phyloP scores from a whole-genome alignment of 768 basidiomycete genomes.

The Tricholomella constricta region DNA sequence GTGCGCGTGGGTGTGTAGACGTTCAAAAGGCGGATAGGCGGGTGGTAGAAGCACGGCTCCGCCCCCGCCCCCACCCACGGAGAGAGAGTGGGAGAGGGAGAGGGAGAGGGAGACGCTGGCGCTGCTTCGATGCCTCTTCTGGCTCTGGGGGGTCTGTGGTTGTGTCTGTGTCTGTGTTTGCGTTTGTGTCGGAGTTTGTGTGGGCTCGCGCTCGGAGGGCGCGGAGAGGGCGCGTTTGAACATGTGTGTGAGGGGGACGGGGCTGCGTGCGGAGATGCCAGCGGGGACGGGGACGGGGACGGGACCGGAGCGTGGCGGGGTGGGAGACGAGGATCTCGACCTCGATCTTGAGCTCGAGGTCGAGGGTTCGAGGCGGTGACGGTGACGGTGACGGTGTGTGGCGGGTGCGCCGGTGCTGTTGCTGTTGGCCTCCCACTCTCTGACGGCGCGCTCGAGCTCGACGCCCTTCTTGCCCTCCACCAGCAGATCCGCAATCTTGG shows the following conservation, averaged over 20 bases:
- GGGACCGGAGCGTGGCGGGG: not conserved
- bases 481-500: conserved; percentile 68
- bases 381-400: not conserved
- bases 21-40: conserved; percentile 13
- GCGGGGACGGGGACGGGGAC: not conserved
- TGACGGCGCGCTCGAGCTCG: conserved; percentile 61
- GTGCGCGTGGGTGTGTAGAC: conserved; percentile 17
- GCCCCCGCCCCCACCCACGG: too few species aligned
- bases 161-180: not conserved
- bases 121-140: too few species aligned
- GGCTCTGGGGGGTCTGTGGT: not conserved
- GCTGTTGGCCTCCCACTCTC: conserved; percentile 53
- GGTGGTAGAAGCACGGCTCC: too few species aligned
- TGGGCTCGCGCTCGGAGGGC: conserved; percentile 44
- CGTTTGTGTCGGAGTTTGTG: not conserved
- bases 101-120: too few species aligned
- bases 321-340: not conserved
- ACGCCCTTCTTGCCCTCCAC: conserved; percentile 67
- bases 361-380: not conserved
- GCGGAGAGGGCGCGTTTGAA: conserved; percentile 66
- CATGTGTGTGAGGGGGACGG: conserved; percentile 59
- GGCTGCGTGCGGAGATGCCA: not conserved
- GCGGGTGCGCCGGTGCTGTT: not conserved
- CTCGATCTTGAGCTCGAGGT: not conserved
- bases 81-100: too few species aligned